phyloP scores from a whole-genome alignment of 2,329 filamentous ascomycete species.

The Cladorrhinum sp. region DNA sequence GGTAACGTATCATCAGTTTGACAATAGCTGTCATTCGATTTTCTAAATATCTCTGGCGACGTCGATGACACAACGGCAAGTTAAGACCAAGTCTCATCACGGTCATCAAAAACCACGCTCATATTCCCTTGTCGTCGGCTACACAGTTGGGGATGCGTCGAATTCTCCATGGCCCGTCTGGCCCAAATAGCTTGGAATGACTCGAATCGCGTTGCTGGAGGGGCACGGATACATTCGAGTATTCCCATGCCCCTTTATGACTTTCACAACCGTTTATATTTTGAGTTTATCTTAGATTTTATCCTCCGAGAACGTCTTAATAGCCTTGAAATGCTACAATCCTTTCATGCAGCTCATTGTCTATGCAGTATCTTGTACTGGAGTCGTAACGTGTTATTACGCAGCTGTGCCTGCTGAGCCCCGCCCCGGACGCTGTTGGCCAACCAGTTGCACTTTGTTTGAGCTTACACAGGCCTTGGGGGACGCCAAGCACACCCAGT shows the following conservation, averaged over 20 bases:
- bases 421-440: constrained; percentile 13
- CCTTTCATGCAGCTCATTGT: too few relatives aligned
- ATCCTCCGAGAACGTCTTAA: neutral
- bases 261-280: too few relatives aligned
- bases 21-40: neutral
- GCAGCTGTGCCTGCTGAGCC: neutral
- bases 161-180: neutral
- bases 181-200: neutral
- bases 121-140: too few relatives aligned
- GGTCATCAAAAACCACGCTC: too few relatives aligned
- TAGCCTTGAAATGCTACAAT: neutral
- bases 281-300: neutral
- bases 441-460: constrained; percentile 26
- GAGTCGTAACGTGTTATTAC: too few relatives aligned
- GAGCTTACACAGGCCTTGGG: constrained; percentile 18
- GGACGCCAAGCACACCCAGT: constrained; percentile 4
- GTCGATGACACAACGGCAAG: neutral
- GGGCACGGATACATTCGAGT: neutral
- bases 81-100: neutral
- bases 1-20: neutral
- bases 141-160: neutral
- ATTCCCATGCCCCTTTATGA: neutral
- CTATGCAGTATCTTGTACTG: too few relatives aligned
- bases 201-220: neutral
- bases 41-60: neutral